phyloP scores from a whole-genome alignment of 805 yeast species.

The Ogataea thermomethanolica region DNA sequence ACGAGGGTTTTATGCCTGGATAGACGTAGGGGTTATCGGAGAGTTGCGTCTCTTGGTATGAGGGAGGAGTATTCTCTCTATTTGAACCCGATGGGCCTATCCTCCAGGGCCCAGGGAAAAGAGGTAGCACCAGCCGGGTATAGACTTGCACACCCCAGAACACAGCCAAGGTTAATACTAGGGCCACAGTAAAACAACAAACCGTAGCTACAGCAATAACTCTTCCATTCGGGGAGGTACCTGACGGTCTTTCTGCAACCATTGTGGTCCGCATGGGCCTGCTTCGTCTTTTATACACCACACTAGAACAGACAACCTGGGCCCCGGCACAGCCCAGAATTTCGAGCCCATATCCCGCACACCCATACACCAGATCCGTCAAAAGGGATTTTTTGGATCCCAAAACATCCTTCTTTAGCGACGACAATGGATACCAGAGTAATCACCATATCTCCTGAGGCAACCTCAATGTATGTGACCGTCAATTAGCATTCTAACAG shows the following conservation, averaged over 20 bases:
- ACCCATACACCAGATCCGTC: conserved; percentile 9
- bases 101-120: conserved; percentile 1
- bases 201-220: conserved; percentile 10
- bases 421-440: conserved; percentile 6
- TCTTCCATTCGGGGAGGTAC: background rate
- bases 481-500: conserved; percentile 1
- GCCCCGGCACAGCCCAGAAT: too few relatives aligned
- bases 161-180: conserved; percentile 5
- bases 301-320: conserved; percentile 10
- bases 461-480: conserved; percentile 13
- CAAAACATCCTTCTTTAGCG: too few relatives aligned
- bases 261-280: background rate
- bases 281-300: background rate
- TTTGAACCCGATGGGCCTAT: too few relatives aligned
- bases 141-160: conserved; percentile 13
- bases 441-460: conserved; percentile 15
- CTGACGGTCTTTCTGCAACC: background rate
- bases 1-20: conserved; percentile 13
- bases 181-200: conserved; percentile 8
- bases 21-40: conserved; percentile 7
- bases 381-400: too few relatives aligned
- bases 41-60: conserved; percentile 13
- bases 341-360: background rate
- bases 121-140: conserved; percentile 8
- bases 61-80: conserved; percentile 10